phyloP scores from a whole-genome alignment of 1,284 basidiomycete genomes.

The Bondarzewia mesenterica region DNA sequence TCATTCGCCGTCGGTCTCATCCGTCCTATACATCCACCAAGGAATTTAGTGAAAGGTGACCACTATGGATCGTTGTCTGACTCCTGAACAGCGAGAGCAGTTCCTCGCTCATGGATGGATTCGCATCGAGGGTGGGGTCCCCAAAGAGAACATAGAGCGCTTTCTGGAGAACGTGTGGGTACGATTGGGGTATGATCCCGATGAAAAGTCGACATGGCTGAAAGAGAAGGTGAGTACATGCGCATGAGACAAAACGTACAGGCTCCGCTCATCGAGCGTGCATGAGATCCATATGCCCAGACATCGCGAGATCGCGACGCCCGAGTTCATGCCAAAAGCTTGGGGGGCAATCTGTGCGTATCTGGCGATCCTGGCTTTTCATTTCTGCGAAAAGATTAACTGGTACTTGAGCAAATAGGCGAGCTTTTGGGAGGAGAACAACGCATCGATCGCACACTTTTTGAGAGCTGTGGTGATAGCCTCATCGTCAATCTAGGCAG shows the following conservation, averaged over 20 bases:
- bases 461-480: slow-evolving; percentile 26
- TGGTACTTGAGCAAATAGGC: slow-evolving; percentile 10
- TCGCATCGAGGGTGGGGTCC: slow-evolving; percentile 23
- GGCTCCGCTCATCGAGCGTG: background rate
- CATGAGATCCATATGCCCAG: slow-evolving; percentile 26
- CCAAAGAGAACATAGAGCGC: slow-evolving; percentile 19
- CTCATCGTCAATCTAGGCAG: slow-evolving; percentile 27
- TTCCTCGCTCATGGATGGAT: slow-evolving; percentile 30
- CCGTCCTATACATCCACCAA: no score
- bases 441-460: slow-evolving; percentile 23
- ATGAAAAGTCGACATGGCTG: slow-evolving; percentile 25
- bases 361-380: background rate
- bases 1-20: no score
- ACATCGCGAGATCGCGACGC: slow-evolving; percentile 23
- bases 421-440: slow-evolving; percentile 28
- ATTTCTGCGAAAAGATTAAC: background rate
- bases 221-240: slow-evolving; percentile 21
- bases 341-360: slow-evolving; percentile 28
- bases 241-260: background rate
- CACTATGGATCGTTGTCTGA: slow-evolving; percentile 18
- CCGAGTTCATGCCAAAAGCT: slow-evolving; percentile 24
- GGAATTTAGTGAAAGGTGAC: slow-evolving; percentile 15
- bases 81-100: slow-evolving; percentile 23
- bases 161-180: slow-evolving; percentile 27
- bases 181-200: slow-evolving; percentile 26